Conservation (phyloP, 2,329 filamentous ascomycete species). For the Cladosporium phlei region DNA sequence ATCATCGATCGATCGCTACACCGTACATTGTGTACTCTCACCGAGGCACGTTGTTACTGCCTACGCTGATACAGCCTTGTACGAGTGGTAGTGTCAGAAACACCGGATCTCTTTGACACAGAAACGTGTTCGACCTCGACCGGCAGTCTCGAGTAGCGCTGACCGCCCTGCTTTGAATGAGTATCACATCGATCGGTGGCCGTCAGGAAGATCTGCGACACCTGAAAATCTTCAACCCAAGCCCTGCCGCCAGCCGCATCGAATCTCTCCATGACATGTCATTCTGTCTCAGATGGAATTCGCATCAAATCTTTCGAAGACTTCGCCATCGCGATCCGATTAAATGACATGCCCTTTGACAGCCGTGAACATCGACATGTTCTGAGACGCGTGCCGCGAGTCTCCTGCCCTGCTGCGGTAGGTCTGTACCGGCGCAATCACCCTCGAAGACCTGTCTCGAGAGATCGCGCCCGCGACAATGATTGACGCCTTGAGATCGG, state of each 20-base stretch:
- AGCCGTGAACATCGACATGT: neutral
- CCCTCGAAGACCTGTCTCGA: too few species aligned
- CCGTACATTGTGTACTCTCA: too few species aligned
- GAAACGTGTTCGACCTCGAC: too few species aligned
- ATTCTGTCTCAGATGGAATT: constrained; percentile 1
- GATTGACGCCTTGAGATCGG: neutral
- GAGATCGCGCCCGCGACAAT: neutral
- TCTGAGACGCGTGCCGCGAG: neutral
- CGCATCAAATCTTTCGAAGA: neutral
- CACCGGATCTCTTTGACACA: too few species aligned
- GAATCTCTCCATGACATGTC: neutral
- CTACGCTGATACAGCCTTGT: too few species aligned
- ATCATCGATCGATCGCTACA: constrained; percentile 4
- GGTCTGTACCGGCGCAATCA: neutral
- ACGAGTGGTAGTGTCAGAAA: too few species aligned
- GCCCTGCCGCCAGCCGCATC: neutral
- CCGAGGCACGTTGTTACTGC: too few species aligned
- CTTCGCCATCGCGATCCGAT: neutral
- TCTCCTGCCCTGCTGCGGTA: neutral
- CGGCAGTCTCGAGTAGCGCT: too few species aligned
- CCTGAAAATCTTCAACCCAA: neutral
- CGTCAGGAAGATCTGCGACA: constrained; percentile 2
- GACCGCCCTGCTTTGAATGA: too few species aligned
- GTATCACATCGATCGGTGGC: too few species aligned
- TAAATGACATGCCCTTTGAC: neutral